Evolutionary conservation across 805 yeast species (phyloP).

Genomic region (Wickerhamiella siamensis): DNA sequence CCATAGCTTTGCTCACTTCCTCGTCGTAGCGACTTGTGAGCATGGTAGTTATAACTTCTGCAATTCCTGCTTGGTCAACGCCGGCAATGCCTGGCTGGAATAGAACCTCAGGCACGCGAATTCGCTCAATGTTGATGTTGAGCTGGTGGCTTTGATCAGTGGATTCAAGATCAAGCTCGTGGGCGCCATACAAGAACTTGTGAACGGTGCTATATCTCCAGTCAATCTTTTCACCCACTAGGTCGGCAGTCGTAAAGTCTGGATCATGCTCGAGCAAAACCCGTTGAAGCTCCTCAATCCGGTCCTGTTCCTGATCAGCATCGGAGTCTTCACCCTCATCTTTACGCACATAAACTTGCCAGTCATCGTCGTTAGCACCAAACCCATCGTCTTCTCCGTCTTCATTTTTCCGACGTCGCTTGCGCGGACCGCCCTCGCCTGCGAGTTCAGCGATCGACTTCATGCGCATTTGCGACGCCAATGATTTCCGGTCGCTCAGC

Average conservation of each 20-base stretch:
- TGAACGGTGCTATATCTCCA: conserved; percentile 75
- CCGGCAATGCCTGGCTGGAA: conserved; percentile 94
- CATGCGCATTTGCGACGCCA: conserved; percentile 87
- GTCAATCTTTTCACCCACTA: conserved; percentile 59
- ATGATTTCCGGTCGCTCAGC: conserved; percentile 74
- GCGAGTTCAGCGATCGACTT: conserved; percentile 80
- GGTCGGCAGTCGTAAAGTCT: conserved; percentile 70
- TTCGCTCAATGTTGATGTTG: conserved; percentile 79
- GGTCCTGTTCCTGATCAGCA: conserved; percentile 48
- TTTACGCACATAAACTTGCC: conserved; percentile 56
- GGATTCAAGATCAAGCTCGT: conserved; percentile 68
- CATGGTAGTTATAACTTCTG: conserved; percentile 59
- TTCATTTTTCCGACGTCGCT: conserved; percentile 29
- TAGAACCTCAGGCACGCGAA: conserved; percentile 79
- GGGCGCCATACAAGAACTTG: conserved; percentile 78
- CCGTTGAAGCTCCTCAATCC: conserved; percentile 41
- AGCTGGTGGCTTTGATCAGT: conserved; percentile 81
- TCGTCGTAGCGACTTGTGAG: conserved; percentile 29
- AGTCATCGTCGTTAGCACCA: conserved; percentile 91
- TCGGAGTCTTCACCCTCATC: conserved; percentile 50
- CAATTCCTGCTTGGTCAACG: conserved; percentile 87
- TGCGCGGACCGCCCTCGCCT: conserved; percentile 32
- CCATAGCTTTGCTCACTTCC: conserved; percentile 33
- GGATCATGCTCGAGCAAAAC: conserved; percentile 74
- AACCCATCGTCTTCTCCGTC: conserved; percentile 88